These are phyloP conservation scores for Pythium myriotylum DNA, from an alignment of 352 stramenopile genomes.

Conservation along the genomic window DNA sequence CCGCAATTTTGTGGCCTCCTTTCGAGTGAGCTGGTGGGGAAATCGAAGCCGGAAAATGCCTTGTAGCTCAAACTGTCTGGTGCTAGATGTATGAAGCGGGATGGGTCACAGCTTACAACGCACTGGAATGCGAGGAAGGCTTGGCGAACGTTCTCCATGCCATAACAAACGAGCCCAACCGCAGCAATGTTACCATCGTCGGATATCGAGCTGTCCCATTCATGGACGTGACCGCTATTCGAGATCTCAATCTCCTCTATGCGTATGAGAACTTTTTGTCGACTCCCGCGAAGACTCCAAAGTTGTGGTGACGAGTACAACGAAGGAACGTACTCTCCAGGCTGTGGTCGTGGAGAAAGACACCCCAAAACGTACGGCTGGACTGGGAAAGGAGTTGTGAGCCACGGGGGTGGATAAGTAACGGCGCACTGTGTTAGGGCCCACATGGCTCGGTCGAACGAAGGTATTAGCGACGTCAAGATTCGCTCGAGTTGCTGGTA, in stretches of 20 bases:
- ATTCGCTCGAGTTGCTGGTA: conserved; percentile 2
- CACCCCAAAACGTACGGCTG: background rate
- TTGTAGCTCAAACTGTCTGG: too few species aligned
- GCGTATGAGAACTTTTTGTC: conserved; percentile 1
- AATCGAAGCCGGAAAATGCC: background rate
- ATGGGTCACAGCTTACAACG: background rate
- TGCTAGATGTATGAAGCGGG: too few species aligned
- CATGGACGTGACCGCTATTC: background rate
- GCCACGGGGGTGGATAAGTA: background rate
- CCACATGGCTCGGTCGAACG: conserved; percentile 9
- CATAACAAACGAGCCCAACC: conserved; percentile 4
- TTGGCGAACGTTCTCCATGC: background rate
- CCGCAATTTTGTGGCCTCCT: background rate
- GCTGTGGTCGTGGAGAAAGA: conserved; percentile 2
- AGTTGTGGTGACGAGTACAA: background rate
- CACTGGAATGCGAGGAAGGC: background rate
- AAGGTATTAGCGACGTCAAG: conserved; percentile 2
- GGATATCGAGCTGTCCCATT: background rate
- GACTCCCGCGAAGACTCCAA: background rate
- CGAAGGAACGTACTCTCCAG: background rate
- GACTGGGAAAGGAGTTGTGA: background rate
- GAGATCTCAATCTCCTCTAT: conserved; percentile 14
- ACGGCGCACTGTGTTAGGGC: background rate
- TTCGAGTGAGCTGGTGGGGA: too few species aligned
- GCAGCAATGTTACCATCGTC: background rate